Percentiles rank a stretch among this genome's conserved stretches.
phyloP scores from a whole-genome alignment of 257 asterid genomes.

The Ocimum tenuiflorum region DNA sequence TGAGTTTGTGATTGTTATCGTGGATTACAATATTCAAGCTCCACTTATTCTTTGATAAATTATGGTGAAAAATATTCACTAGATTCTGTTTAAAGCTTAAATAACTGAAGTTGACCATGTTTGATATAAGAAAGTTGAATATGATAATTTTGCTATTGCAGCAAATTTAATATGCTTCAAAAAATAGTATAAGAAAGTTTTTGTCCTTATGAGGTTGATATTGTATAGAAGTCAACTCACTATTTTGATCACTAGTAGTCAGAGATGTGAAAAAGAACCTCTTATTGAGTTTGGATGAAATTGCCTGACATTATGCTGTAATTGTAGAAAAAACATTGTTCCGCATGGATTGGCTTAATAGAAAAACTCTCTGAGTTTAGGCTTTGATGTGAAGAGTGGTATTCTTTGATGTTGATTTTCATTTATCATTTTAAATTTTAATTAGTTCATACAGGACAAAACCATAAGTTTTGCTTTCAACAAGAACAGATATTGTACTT shows the following conservation, averaged over 20 bases:
- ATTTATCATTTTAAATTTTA: background rate
- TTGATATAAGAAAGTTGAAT: no score
- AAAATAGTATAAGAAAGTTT: no score
- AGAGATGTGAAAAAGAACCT: background rate
- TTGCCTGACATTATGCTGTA: background rate
- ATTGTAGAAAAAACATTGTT: constrained; percentile 5
- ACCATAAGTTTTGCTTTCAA: background rate
- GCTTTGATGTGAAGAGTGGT: constrained; percentile 1
- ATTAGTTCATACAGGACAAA: background rate
- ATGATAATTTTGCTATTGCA: no score
- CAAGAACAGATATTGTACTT: background rate
- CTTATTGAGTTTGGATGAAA: background rate
- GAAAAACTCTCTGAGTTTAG: background rate
- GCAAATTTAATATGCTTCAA: no score
- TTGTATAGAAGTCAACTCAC: no score
- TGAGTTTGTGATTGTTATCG: background rate
- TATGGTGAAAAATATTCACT: no score
- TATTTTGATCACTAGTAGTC: background rate
- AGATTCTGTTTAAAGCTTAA: no score
- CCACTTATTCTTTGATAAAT: no score
- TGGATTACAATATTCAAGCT: background rate
- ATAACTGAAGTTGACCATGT: no score
- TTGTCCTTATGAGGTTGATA: no score
- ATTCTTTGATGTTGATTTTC: background rate
- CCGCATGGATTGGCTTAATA: background rate